These are phyloP conservation scores for Aspergillus ostianus DNA, from an alignment of 495 filamentous ascomycete species.

Conservation along the genomic window DNA sequence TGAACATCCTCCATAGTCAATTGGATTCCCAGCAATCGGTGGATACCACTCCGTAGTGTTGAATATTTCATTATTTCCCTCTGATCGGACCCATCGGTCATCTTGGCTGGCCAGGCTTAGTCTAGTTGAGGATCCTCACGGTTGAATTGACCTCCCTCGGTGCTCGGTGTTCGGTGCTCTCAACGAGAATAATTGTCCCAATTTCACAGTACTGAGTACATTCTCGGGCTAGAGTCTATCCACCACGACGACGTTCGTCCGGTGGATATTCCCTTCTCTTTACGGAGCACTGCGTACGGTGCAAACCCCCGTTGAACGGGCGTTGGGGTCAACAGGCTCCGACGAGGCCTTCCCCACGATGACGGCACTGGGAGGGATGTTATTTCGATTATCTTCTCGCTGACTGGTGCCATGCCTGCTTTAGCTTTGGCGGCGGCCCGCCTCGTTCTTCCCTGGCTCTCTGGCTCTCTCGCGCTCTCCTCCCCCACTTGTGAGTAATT, in stretches of 20 bases:
- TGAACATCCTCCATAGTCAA: too few species aligned
- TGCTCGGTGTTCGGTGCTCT: not conserved
- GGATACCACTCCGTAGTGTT: too few species aligned
- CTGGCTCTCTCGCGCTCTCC: not conserved
- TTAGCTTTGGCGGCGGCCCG: not conserved
- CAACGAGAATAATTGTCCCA: not conserved
- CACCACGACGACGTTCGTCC: not conserved
- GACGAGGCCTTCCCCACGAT: too few species aligned
- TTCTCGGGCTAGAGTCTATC: too few species aligned
- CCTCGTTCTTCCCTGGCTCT: not conserved
- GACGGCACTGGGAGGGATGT: not conserved
- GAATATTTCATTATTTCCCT: too few species aligned
- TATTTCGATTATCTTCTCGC: not conserved
- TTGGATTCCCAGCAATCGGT: too few species aligned
- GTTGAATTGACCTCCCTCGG: not conserved
- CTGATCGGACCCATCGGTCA: too few species aligned
- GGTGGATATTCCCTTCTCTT: not conserved
- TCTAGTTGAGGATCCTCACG: not conserved
- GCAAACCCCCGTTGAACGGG: not conserved
- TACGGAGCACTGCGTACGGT: too few species aligned
- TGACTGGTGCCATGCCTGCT: not conserved
- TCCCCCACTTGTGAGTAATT: not conserved
- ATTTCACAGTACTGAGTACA: too few species aligned
- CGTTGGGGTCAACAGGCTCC: conserved; percentile 10
- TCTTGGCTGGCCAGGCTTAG: not conserved